Evolutionary conservation across 371 early-diverging fungal genomes (phyloP).

Genomic region (Mucor lusitanicus): DNA sequence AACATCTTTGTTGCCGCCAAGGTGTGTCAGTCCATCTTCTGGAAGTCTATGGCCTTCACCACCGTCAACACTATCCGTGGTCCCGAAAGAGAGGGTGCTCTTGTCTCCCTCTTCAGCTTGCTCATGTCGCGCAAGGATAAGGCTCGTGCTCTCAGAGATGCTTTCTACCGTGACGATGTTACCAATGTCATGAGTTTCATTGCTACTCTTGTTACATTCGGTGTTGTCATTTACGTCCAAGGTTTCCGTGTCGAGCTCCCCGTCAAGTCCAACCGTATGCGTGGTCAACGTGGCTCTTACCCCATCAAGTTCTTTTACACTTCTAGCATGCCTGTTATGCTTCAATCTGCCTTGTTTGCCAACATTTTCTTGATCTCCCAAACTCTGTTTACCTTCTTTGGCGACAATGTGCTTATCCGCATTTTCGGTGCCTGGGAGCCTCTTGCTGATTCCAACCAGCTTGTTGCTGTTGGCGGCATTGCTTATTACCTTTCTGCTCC

Average conservation of each 20-base stretch:
- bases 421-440: conserved; percentile 98
- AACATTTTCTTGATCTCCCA: conserved; percentile 97
- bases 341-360: conserved; percentile 97
- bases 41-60: conserved; percentile 98
- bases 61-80: conserved; percentile 98
- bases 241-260: conserved; percentile 99
- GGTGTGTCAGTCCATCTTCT: conserved; percentile 99
- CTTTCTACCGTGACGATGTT: conserved; percentile 95
- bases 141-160: conserved; percentile 97
- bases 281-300: conserved; percentile 97
- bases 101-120: conserved; percentile 96
- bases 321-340: conserved; percentile 99
- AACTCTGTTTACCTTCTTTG: conserved; percentile 95
- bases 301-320: conserved; percentile 99
- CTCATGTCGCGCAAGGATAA: conserved; percentile 97
- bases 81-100: conserved; percentile 99
- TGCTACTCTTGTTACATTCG: conserved; percentile 92
- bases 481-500: conserved; percentile 99
- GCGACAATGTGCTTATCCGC: conserved; percentile 91
- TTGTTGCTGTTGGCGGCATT: conserved; percentile 92
- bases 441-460: conserved; percentile 81
- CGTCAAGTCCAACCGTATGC: conserved; percentile 94
- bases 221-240: conserved; percentile 98
- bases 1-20: conserved; percentile 99
- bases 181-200: conserved; percentile 97